These are phyloP conservation scores for Sisymbrium irio DNA, from an alignment of 345 rosid genomes.

Conservation along the genomic window DNA sequence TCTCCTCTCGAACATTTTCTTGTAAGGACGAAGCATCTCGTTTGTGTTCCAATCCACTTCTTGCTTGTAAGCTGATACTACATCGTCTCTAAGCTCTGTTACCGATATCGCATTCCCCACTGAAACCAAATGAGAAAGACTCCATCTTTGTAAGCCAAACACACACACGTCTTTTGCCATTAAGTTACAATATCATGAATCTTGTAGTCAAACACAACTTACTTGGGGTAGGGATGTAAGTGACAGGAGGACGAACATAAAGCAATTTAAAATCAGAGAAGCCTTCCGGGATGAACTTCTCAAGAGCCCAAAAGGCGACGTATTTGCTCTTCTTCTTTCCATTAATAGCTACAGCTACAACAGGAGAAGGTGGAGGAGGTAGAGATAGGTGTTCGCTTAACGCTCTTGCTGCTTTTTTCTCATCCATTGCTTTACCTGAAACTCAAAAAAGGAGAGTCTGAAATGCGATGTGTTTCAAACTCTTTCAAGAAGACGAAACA, in stretches of 20 bases:
- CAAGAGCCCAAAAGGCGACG: conserved; percentile 51
- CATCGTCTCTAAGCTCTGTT: conserved; percentile 70
- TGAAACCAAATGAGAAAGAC: conserved; percentile 20
- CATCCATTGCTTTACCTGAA: conserved; percentile 25
- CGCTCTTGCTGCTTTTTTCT: neutral
- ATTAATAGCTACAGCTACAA: conserved; percentile 63
- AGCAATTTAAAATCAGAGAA: conserved; percentile 56
- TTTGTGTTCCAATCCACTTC: conserved; percentile 61
- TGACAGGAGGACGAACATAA: conserved; percentile 61
- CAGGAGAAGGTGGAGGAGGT: conserved; percentile 39
- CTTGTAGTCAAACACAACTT: conserved; percentile 30
- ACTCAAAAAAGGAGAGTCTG: neutral
- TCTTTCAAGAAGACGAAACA: neutral
- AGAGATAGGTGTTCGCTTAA: conserved; percentile 28
- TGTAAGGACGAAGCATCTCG: conserved; percentile 63
- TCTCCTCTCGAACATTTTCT: conserved; percentile 57
- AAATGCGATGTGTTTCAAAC: neutral
- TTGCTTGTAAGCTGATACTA: conserved; percentile 71
- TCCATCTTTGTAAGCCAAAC: conserved; percentile 4
- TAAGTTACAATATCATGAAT: neutral
- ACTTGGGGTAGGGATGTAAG: conserved; percentile 80
- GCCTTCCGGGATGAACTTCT: conserved; percentile 54
- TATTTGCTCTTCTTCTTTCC: conserved; percentile 63
- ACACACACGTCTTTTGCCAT: neutral
- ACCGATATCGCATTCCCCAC: conserved; percentile 77